phyloP scores from a whole-genome alignment of 495 filamentous ascomycete species.

The Aspergillus bertholletiae region DNA sequence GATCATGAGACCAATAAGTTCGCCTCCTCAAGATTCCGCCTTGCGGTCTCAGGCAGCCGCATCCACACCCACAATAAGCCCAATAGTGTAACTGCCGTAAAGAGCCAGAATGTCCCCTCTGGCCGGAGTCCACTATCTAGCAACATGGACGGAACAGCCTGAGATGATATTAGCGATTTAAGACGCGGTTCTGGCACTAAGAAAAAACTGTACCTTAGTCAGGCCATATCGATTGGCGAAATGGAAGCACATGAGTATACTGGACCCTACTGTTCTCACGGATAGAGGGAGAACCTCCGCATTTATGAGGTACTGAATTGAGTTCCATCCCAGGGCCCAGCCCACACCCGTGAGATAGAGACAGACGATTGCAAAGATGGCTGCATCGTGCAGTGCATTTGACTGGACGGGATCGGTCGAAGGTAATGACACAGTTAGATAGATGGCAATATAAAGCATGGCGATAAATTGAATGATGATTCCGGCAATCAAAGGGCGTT shows the following conservation, averaged over 20 bases:
- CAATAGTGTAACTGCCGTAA: slow-evolving; percentile 35
- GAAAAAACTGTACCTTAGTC: slow-evolving; percentile 27
- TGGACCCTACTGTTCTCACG: slow-evolving; percentile 19
- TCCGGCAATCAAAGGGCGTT: slow-evolving; percentile 52
- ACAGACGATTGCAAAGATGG: slow-evolving; percentile 49
- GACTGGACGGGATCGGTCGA: background rate
- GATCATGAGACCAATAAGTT: background rate
- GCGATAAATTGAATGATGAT: slow-evolving; percentile 50
- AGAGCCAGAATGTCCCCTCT: slow-evolving; percentile 58
- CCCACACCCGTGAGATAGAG: slow-evolving; percentile 56
- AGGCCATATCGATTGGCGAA: slow-evolving; percentile 60
- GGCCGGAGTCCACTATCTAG: slow-evolving; percentile 26
- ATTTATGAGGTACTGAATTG: slow-evolving; percentile 64
- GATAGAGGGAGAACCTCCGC: slow-evolving; percentile 61
- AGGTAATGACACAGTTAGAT: slow-evolving; percentile 41
- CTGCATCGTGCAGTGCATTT: slow-evolving; percentile 12
- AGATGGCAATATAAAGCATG: slow-evolving; percentile 60
- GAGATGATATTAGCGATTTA: slow-evolving; percentile 13
- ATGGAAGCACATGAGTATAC: slow-evolving; percentile 42
- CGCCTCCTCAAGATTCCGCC: background rate
- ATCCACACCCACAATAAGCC: background rate
- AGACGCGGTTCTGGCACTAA: background rate
- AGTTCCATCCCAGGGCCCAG: slow-evolving; percentile 66
- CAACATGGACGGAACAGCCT: slow-evolving; percentile 43
- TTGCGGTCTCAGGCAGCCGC: background rate